Base-by-base conservation (phyloP, 73 alveolate genomes). In the Symbiodinium natans region DNA sequence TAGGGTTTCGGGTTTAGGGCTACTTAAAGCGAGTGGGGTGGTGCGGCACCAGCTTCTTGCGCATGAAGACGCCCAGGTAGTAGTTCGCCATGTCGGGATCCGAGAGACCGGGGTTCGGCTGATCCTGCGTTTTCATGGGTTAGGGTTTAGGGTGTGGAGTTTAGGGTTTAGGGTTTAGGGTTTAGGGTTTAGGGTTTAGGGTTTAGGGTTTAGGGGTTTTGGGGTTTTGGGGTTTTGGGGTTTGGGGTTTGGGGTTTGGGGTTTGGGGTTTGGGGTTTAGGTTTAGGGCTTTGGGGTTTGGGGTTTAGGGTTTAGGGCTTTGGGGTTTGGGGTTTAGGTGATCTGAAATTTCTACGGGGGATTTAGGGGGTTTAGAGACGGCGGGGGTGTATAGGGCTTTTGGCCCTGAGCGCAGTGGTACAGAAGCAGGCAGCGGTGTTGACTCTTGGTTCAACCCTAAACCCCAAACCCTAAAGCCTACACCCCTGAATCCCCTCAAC, bases 41-140 rank as follows among this genome's bases (percentile, higher is more conserved):
- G 21, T 52, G n/a, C 2, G 17, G 95, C 39, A 41, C 97, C 97
- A 90, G 80, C 97, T 90, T 90, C 97, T 90, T 90, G 77, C 97
- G 97, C 97, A 90, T 90, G 68, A 90, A 90, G 88, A 90, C 74
- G 77, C 97, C 48, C 48, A 90, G 88, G 97, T 90, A 90, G 88
- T 90, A 73, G 56, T 90, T 90, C 42, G 97, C 97, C 97, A 90
- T 88, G 1, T 90, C 97, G 11, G 97, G 97, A 43, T 90, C 97
- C 42, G 88, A 21, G 74, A 90, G 83, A 29, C 77, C 40, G 27
- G 88, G 97, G 54, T 90, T 90, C 3, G 87, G 97, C 36, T 48
- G 25, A 80, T 90, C 97, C 97, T 90, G 25, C 31, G n/a, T 7
- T 46, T 0, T 19, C 4, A 46, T 13, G 25, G 59, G 59, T 46